Conservation (phyloP, 352 stramenopile species). For the Phytopythium ostracodes region DNA sequence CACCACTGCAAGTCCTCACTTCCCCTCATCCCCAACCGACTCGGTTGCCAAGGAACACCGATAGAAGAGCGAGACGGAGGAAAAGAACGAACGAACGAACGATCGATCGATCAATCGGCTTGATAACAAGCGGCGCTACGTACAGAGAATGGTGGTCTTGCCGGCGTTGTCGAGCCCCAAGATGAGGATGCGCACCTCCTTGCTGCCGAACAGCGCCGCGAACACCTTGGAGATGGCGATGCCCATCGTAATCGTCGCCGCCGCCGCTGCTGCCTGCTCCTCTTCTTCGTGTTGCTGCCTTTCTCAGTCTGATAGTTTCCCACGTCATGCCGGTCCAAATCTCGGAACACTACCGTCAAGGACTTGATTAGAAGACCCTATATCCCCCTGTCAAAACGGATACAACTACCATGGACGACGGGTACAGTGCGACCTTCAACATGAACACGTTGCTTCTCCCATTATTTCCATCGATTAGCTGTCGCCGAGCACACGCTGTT, state of each 20-base stretch:
- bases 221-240: slow-evolving; percentile 98
- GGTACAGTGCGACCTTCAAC: not conserved
- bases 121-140: no score
- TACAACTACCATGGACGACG: not conserved
- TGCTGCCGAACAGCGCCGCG: slow-evolving; percentile 97
- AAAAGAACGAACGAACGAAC: no score
- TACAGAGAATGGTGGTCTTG: slow-evolving; percentile 99
- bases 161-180: slow-evolving; percentile 99
- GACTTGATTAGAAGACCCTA: not conserved
- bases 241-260: slow-evolving; percentile 78
- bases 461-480: not conserved
- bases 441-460: not conserved
- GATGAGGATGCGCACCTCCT: slow-evolving; percentile 99
- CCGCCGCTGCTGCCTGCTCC: not conserved
- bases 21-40: no score
- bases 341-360: not conserved
- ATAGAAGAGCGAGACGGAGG: no score
- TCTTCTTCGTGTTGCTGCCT: not conserved
- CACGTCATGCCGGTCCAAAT: not conserved
- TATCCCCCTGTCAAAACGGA: not conserved
- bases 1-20: no score
- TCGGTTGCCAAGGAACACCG: no score
- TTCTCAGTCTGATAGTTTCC: slow-evolving; percentile 1
- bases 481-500: slow-evolving; percentile 34
- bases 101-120: no score